Percentiles rank a stretch among this genome's conserved stretches.
Evolutionary conservation across 2,329 filamentous ascomycete species (phyloP).

Genomic region (Diplodia corticola): DNA sequence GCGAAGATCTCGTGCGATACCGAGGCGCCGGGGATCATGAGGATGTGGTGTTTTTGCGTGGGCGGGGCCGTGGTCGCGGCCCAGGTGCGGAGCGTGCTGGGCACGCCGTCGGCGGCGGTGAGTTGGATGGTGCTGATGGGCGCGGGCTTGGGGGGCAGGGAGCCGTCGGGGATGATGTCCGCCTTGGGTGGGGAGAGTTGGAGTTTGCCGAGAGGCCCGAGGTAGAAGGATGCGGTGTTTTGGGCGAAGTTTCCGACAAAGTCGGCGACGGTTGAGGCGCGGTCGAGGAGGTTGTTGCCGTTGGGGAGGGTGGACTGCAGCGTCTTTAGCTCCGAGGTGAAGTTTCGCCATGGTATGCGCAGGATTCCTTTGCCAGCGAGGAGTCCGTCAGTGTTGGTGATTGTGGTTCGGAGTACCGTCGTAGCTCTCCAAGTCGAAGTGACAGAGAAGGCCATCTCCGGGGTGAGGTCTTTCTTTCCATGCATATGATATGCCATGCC

Average conservation of each 20-base stretch:
- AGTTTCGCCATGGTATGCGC: conserved; percentile 56
- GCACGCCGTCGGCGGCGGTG: conserved; percentile 54
- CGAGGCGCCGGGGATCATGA: conserved; percentile 63
- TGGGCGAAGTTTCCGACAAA: conserved; percentile 60
- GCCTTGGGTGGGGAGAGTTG: conserved; percentile 50
- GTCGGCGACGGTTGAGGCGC: conserved; percentile 37
- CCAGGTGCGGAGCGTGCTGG: conserved; percentile 38
- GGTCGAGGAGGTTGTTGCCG: conserved; percentile 28
- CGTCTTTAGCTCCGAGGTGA: conserved; percentile 57
- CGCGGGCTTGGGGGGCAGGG: conserved; percentile 54
- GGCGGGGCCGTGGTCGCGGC: not conserved
- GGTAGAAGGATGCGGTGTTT: conserved; percentile 55
- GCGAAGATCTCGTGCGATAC: conserved; percentile 66
- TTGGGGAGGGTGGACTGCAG: conserved; percentile 55
- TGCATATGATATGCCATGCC: conserved; percentile 59
- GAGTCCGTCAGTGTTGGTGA: conserved; percentile 47
- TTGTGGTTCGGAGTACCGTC: conserved; percentile 62
- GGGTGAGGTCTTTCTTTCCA: conserved; percentile 63
- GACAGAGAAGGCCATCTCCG: conserved; percentile 58
- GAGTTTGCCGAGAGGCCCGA: conserved; percentile 57
- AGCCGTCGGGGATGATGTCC: conserved; percentile 41
- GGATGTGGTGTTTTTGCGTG: conserved; percentile 44
- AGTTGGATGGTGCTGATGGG: conserved; percentile 50
- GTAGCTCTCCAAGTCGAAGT: conserved; percentile 61
- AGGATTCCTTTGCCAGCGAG: conserved; percentile 62